Evolutionary conservation across 371 early-diverging fungal genomes (phyloP).

Genomic region (Circinella minor): DNA sequence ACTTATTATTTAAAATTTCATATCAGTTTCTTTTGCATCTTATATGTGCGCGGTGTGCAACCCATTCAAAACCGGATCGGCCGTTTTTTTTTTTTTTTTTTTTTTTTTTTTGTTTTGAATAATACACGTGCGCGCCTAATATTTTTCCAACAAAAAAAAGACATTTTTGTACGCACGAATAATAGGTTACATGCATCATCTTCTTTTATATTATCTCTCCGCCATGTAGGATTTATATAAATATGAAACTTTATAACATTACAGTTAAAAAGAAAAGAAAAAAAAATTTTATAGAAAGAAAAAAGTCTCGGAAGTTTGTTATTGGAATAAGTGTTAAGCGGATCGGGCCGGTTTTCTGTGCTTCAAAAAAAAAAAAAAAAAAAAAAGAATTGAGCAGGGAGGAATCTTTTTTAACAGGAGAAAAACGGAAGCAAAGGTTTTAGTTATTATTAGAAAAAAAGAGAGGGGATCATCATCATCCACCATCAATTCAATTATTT

Average conservation of each 20-base stretch:
- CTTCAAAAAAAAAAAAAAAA: constrained; percentile 1
- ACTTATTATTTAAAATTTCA: too few species aligned
- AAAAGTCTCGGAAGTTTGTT: too few species aligned
- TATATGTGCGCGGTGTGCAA: background rate
- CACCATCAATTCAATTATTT: too few species aligned
- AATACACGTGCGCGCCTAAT: background rate
- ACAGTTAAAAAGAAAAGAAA: too few species aligned
- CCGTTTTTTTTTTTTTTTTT: constrained; percentile 5
- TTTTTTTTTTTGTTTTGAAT: background rate
- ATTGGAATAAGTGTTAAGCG: background rate
- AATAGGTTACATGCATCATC: too few species aligned
- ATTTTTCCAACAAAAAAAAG: background rate
- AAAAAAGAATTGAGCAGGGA: background rate
- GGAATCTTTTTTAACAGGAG: background rate
- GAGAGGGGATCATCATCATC: too few species aligned
- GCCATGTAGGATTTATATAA: too few species aligned
- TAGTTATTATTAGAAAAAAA: background rate
- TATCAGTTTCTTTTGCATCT: too few species aligned
- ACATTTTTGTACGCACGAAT: background rate
- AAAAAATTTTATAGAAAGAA: background rate
- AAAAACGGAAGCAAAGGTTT: background rate
- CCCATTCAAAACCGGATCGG: background rate
- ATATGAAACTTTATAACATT: too few species aligned
- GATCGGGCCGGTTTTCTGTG: constrained; percentile 6
- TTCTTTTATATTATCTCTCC: too few species aligned